Conservation (phyloP, 495 filamentous ascomycete species). For the Penicillium mononematosum region DNA sequence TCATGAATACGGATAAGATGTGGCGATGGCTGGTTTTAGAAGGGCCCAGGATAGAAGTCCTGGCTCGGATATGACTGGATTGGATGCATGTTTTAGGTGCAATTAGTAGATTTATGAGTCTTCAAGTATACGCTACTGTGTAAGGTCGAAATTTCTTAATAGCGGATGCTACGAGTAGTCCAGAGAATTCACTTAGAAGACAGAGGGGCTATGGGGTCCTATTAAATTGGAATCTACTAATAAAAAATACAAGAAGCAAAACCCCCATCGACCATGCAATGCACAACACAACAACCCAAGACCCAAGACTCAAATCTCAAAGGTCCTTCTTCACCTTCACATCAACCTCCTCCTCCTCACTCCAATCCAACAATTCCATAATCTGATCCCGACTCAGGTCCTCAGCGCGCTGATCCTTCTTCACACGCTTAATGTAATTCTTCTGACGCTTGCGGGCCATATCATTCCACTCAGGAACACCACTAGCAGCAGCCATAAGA, state of each 20-base stretch:
- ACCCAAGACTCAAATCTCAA: neutral
- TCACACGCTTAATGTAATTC: conserved; percentile 52
- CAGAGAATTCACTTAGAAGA: neutral
- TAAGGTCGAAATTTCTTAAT: neutral
- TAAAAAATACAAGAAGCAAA: conserved; percentile 12
- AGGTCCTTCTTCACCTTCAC: conserved; percentile 33
- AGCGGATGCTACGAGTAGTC: neutral
- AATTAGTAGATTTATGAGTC: conserved; percentile 5
- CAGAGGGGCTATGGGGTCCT: neutral
- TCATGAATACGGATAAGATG: conserved; percentile 9
- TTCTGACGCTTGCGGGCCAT: conserved; percentile 63
- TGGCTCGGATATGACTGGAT: neutral
- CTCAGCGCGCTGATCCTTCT: conserved; percentile 45
- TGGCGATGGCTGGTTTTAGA: conserved; percentile 1
- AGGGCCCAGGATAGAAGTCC: neutral
- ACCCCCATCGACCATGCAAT: conserved; percentile 13
- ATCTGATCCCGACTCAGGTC: conserved; percentile 54
- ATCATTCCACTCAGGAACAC: conserved; percentile 50
- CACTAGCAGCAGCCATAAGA: conserved; percentile 41
- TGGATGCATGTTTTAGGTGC: conserved; percentile 1
- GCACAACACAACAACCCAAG: conserved; percentile 1
- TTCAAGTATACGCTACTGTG: neutral
- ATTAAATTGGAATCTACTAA: conserved; percentile 7
- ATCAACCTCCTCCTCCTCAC: conserved; percentile 42
- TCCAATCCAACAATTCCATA: conserved; percentile 66